phyloP scores from a whole-genome alignment of 352 stramenopile species.

The Phytophthora litchii region DNA sequence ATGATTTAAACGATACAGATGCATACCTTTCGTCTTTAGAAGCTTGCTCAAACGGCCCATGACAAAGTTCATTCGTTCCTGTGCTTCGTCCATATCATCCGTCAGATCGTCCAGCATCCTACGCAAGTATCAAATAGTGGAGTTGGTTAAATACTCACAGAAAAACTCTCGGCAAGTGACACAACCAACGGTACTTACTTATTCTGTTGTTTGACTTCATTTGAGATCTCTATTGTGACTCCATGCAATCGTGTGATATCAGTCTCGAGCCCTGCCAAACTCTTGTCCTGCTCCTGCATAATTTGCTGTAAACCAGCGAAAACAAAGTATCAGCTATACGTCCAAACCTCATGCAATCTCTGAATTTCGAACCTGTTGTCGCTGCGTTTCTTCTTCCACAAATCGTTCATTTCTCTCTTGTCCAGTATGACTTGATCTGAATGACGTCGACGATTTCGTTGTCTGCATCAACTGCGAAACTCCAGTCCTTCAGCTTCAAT shows the following conservation, averaged over 20 bases:
- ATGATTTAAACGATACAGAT: neutral
- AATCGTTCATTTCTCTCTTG: slow-evolving; percentile 61
- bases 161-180: neutral
- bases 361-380: slow-evolving; percentile 46
- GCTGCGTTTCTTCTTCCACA: slow-evolving; percentile 59
- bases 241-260: slow-evolving; percentile 63
- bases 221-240: slow-evolving; percentile 76
- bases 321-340: neutral
- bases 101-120: slow-evolving; percentile 83
- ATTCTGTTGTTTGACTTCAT: slow-evolving; percentile 77
- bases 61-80: slow-evolving; percentile 86
- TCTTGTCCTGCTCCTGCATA: slow-evolving; percentile 72
- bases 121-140: slow-evolving; percentile 1
- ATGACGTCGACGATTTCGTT: slow-evolving; percentile 26
- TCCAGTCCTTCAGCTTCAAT: slow-evolving; percentile 1
- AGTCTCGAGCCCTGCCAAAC: slow-evolving; percentile 56
- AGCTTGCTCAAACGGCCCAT: slow-evolving; percentile 78
- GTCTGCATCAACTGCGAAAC: slow-evolving; percentile 50
- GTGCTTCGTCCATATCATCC: slow-evolving; percentile 72
- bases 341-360: neutral
- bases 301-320: slow-evolving; percentile 48
- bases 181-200: slow-evolving; percentile 42
- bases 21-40: slow-evolving; percentile 82
- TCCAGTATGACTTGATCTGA: slow-evolving; percentile 10
- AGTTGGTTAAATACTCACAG: neutral